These are phyloP conservation scores for Suillus occidentalis DNA, from an alignment of 768 basidiomycete species.

Conservation along the genomic window DNA sequence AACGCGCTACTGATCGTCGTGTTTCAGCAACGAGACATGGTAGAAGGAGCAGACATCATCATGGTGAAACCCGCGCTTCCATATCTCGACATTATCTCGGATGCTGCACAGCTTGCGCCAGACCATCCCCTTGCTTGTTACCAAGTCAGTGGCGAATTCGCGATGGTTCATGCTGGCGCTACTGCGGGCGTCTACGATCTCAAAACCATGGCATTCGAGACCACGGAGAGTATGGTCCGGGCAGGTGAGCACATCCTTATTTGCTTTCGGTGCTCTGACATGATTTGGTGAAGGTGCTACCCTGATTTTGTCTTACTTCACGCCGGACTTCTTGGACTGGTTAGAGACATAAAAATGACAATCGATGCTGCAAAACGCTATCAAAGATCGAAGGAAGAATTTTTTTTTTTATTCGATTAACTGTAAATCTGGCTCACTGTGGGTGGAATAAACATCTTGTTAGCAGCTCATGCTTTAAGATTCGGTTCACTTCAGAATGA, in stretches of 20 bases:
- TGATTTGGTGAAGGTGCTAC: slow-evolving; percentile 64
- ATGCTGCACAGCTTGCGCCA: slow-evolving; percentile 76
- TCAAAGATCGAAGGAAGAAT: background rate
- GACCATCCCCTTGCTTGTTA: slow-evolving; percentile 96
- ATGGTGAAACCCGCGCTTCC: slow-evolving; percentile 98
- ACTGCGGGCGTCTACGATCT: slow-evolving; percentile 91
- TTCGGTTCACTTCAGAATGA: background rate
- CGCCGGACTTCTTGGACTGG: slow-evolving; percentile 95
- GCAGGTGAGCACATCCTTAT: slow-evolving; percentile 59
- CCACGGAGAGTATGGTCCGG: slow-evolving; percentile 85
- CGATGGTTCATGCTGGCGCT: slow-evolving; percentile 96
- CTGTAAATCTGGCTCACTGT: background rate
- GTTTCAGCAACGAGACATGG: slow-evolving; percentile 76
- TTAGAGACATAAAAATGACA: slow-evolving; percentile 23
- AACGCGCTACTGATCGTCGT: slow-evolving; percentile 2
- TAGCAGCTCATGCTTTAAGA: background rate
- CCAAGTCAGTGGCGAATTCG: slow-evolving; percentile 96
- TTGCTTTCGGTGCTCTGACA: slow-evolving; percentile 10
- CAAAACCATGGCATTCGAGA: slow-evolving; percentile 92
- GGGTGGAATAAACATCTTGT: background rate
- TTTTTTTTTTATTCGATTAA: background rate
- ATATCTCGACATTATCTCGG: slow-evolving; percentile 94
- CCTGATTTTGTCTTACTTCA: slow-evolving; percentile 92
- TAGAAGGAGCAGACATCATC: slow-evolving; percentile 95
- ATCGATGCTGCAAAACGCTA: background rate